Evolutionary conservation across 805 yeast genomes (phyloP).

Genomic region (Metschnikowia dekortorum): DNA sequence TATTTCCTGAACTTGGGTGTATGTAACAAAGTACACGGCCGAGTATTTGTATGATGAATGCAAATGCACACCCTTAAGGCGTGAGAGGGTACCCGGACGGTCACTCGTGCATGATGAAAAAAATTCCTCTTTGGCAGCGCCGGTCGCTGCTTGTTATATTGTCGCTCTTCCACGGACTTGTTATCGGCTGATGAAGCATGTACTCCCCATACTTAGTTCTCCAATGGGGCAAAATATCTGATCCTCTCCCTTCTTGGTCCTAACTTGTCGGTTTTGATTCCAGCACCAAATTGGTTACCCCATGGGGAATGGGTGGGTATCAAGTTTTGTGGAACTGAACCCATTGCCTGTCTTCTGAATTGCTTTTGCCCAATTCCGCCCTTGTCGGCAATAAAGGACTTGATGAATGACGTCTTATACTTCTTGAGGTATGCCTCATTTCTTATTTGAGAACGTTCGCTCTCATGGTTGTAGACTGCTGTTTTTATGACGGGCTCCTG

Average conservation of each 20-base stretch:
- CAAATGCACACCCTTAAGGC: conserved; percentile 11
- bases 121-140: not conserved
- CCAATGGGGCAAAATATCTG: conserved; percentile 37
- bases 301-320: conserved; percentile 40
- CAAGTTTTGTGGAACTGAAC: conserved; percentile 27
- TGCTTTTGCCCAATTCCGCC: conserved; percentile 44
- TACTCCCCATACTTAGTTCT: conserved; percentile 10
- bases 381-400: conserved; percentile 39
- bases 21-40: not conserved
- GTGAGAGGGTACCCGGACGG: not conserved
- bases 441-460: conserved; percentile 31
- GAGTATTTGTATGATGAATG: conserved; percentile 15
- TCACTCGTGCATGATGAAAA: not conserved
- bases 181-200: not conserved
- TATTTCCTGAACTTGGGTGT: not conserved
- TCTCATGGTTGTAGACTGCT: conserved; percentile 30
- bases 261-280: conserved; percentile 38
- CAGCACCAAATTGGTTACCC: conserved; percentile 41
- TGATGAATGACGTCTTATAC: conserved; percentile 40
- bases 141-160: not conserved
- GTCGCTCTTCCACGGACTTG: not conserved
- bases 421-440: conserved; percentile 33
- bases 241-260: conserved; percentile 44
- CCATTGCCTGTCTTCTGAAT: conserved; percentile 31
- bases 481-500: conserved; percentile 35